Evolutionary conservation across 1,284 basidiomycete genomes (phyloP).

Genomic region (Fomitopsis palustris): DNA sequence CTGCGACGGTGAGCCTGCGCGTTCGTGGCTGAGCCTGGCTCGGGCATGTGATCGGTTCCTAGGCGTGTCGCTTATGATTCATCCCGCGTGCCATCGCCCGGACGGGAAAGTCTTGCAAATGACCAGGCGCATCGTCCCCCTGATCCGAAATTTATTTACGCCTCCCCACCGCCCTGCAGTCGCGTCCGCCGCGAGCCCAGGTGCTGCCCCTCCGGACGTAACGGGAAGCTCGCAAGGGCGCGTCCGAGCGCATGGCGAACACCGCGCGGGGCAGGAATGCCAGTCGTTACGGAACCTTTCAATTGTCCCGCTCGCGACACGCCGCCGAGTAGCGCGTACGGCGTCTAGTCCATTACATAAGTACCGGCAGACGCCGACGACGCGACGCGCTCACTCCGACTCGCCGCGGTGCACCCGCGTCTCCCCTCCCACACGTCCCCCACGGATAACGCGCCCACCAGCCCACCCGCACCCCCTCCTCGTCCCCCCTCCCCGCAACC

Average conservation of each 20-base stretch:
- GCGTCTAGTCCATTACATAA: slow-evolving; percentile 3
- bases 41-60: slow-evolving; percentile 9
- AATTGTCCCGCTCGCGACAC: background rate
- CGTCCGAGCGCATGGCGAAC: background rate
- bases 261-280: background rate
- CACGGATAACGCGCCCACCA: slow-evolving; percentile 6
- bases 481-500: background rate
- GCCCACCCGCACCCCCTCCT: background rate
- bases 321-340: background rate
- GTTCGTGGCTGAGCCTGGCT: background rate
- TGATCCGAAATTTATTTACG: background rate
- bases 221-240: background rate
- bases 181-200: background rate
- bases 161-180: background rate
- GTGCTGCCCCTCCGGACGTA: background rate
- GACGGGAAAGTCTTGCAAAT: background rate
- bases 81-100: background rate
- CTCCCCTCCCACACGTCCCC: slow-evolving; percentile 10
- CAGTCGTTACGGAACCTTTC: background rate
- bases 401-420: slow-evolving; percentile 10
- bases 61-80: slow-evolving; percentile 2
- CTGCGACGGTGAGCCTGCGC: background rate
- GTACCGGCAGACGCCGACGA: slow-evolving; percentile 9
- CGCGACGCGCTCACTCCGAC: slow-evolving; percentile 11
- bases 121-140: background rate